Percentiles rank a stretch among this genome's conserved stretches.
Evolutionary conservation across 331 rosid genomes (phyloP).

Genomic region (Quercus tomentella): DNA sequence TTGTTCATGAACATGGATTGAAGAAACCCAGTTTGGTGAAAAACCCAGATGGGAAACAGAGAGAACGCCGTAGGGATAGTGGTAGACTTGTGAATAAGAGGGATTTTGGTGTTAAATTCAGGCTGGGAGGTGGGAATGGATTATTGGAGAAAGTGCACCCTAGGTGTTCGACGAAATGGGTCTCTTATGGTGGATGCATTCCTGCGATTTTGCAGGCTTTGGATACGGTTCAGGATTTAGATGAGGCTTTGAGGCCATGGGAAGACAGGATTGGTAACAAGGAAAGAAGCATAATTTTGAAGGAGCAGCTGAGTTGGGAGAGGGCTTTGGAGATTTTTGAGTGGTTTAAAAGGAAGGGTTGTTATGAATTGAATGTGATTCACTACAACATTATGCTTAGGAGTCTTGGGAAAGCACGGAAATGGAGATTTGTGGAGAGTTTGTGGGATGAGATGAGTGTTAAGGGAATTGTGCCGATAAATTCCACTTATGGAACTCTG

Average conservation of each 20-base stretch:
- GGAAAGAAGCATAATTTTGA: constrained; percentile 88
- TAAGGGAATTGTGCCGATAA: constrained; percentile 59
- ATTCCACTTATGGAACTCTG: constrained; percentile 91
- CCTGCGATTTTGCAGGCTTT: constrained; percentile 66
- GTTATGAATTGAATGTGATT: constrained; percentile 75
- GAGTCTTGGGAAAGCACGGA: constrained; percentile 60
- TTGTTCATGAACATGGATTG: constrained; percentile 20
- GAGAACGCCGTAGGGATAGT: background rate
- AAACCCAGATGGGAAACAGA: constrained; percentile 24
- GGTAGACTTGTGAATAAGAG: constrained; percentile 16
- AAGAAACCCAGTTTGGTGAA: constrained; percentile 25
- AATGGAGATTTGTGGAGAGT: constrained; percentile 57
- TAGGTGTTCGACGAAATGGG: constrained; percentile 75
- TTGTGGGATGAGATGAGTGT: constrained; percentile 80
- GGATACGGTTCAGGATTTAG: constrained; percentile 49
- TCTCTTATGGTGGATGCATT: constrained; percentile 66
- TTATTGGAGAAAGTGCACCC: constrained; percentile 44
- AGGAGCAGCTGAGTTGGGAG: constrained; percentile 75
- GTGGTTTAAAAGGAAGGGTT: constrained; percentile 63
- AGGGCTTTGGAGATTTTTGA: constrained; percentile 77
- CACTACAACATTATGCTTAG: constrained; percentile 79
- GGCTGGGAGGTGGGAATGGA: background rate
- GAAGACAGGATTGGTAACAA: constrained; percentile 56
- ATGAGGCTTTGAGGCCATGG: constrained; percentile 75
- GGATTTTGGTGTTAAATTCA: constrained; percentile 7